These are phyloP conservation scores for Heliamphora ciliata DNA, from an alignment of 179 eudicot genomes.

Conservation along the genomic window DNA sequence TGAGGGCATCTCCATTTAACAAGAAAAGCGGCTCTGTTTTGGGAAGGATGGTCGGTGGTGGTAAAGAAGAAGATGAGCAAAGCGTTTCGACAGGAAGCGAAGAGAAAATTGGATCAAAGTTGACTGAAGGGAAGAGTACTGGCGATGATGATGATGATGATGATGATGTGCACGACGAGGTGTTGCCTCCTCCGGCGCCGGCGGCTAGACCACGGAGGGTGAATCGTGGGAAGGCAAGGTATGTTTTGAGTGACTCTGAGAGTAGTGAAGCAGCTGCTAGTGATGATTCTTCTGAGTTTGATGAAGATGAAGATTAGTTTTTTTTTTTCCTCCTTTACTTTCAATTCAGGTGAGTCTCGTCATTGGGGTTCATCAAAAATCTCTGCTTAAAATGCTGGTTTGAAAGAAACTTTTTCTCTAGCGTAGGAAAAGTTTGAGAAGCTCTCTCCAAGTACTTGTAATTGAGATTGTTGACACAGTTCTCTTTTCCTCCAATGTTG, in stretches of 20 bases:
- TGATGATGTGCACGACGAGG: slow-evolving; percentile 28
- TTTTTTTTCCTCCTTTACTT: neutral
- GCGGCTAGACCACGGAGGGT: slow-evolving; percentile 56
- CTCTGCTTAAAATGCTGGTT: too few relatives aligned
- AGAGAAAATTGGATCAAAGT: slow-evolving; percentile 21
- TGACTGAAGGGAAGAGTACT: slow-evolving; percentile 23
- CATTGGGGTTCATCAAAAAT: too few relatives aligned
- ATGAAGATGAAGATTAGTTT: slow-evolving; percentile 19
- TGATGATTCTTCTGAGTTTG: slow-evolving; percentile 19
- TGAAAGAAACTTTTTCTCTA: too few relatives aligned
- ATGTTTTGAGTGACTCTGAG: slow-evolving; percentile 63
- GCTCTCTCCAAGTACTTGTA: too few relatives aligned
- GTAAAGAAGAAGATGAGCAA: slow-evolving; percentile 23
- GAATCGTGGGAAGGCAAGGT: slow-evolving; percentile 30
- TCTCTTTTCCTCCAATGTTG: too few relatives aligned
- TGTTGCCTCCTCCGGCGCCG: slow-evolving; percentile 22
- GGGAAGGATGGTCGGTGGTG: slow-evolving; percentile 20
- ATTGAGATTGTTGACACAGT: too few relatives aligned
- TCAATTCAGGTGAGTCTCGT: neutral
- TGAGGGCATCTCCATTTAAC: slow-evolving; percentile 79
- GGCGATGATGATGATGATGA: too few relatives aligned
- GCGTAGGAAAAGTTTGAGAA: too few relatives aligned
- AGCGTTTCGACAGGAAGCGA: slow-evolving; percentile 17
- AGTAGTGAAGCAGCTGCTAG: slow-evolving; percentile 30
- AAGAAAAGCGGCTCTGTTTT: slow-evolving; percentile 70